phyloP scores from a whole-genome alignment of 345 rosid species.

The Excoecaria cochinchinensis region DNA sequence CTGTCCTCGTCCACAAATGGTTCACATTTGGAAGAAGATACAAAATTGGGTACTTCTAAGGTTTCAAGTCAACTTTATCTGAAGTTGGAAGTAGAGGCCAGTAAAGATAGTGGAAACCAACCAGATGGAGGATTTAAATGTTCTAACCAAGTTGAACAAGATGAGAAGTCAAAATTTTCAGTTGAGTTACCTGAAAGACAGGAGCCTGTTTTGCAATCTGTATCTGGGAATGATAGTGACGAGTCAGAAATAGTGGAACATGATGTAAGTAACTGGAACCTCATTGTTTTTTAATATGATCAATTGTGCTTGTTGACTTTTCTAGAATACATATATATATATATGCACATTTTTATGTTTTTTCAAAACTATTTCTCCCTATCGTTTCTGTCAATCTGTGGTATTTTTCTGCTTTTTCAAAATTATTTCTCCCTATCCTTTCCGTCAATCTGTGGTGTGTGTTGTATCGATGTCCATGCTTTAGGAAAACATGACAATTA shows the following conservation, averaged over 20 bases:
- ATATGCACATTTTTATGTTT: background rate
- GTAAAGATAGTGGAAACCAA: slow-evolving; percentile 28
- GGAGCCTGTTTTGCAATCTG: slow-evolving; percentile 40
- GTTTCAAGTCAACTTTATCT: slow-evolving; percentile 26
- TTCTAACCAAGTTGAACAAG: slow-evolving; percentile 37
- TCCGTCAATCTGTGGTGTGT: too few species aligned
- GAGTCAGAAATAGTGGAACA: slow-evolving; percentile 80
- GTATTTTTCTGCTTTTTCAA: background rate
- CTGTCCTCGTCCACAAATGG: slow-evolving; percentile 10
- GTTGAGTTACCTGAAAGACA: slow-evolving; percentile 36
- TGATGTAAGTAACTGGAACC: slow-evolving; percentile 66
- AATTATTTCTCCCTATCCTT: background rate
- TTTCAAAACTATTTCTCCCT: background rate
- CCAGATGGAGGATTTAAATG: slow-evolving; percentile 30
- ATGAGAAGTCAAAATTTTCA: slow-evolving; percentile 37
- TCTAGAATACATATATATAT: background rate
- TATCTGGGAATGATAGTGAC: slow-evolving; percentile 60
- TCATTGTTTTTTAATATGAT: background rate
- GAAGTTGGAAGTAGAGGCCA: slow-evolving; percentile 37
- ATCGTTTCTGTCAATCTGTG: too few species aligned
- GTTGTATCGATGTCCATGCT: background rate
- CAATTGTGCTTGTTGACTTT: background rate
- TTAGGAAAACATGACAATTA: background rate
- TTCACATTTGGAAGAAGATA: slow-evolving; percentile 12
- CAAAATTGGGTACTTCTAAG: slow-evolving; percentile 7